Evolutionary conservation across 2,329 filamentous ascomycete genomes (phyloP).

Genomic region (Botrytis paeoniae): DNA sequence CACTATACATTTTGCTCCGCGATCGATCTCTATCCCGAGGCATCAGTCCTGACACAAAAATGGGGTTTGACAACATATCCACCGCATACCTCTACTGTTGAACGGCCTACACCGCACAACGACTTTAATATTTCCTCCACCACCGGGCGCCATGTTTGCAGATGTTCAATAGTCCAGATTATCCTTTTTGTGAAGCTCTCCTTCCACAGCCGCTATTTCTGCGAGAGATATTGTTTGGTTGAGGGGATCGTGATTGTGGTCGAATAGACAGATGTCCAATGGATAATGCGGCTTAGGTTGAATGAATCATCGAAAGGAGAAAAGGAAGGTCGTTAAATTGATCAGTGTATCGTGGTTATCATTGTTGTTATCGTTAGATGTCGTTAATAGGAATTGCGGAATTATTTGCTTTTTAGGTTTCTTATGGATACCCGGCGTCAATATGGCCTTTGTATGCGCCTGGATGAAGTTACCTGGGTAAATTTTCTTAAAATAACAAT

Average conservation of each 20-base stretch:
- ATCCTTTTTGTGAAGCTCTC: conserved; percentile 14
- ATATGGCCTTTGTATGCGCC: neutral
- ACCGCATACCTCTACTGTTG: conserved; percentile 77
- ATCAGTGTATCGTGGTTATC: conserved; percentile 18
- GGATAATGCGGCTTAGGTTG: neutral
- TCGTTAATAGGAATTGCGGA: conserved; percentile 9
- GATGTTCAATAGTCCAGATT: conserved; percentile 21
- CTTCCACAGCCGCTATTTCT: conserved; percentile 8
- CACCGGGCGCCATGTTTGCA: conserved; percentile 37
- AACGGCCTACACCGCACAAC: conserved; percentile 96
- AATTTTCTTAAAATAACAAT: neutral
- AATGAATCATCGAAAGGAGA: conserved; percentile 20
- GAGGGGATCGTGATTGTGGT: conserved; percentile 15
- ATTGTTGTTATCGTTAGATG: conserved; percentile 18
- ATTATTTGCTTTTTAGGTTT: conserved; percentile 9
- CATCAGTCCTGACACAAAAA: conserved; percentile 21
- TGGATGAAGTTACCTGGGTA: neutral
- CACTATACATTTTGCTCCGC: conserved; percentile 93
- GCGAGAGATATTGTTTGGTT: conserved; percentile 5
- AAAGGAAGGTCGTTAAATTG: conserved; percentile 5
- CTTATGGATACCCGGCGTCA: neutral
- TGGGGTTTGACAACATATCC: conserved; percentile 2
- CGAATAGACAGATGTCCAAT: conserved; percentile 10
- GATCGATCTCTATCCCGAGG: conserved; percentile 68
- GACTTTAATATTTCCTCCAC: conserved; percentile 98